Base-by-base conservation (phyloP, 1,284 basidiomycete genomes). In the Leccinum variabile region DNA sequence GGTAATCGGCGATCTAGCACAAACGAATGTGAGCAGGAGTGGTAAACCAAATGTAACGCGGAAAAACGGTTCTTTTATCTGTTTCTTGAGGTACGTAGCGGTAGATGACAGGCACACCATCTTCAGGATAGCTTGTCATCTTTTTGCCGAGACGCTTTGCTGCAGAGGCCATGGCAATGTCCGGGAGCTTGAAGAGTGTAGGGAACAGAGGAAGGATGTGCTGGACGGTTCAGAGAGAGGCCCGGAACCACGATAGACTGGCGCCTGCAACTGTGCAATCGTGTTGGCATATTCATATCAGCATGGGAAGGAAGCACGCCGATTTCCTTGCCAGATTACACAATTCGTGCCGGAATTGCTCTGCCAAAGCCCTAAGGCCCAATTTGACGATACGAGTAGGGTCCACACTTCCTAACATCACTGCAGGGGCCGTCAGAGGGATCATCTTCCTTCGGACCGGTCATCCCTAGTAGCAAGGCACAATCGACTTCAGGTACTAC, bases 61-160 rank as follows among this genome's bases (percentile, higher is more conserved):
- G 81, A 57, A 70, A 50, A 22, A 90, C 89, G 30, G 76, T 74
- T 49, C 74, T 75, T 63, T 66, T 53, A 76, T 68, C 49, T 78
- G 71, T 49, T 75, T 71, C n/a, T 69, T 70, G 54, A 86, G 59
- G 78, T 84, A 92, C 56, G 87, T 81, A 11, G 76, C 75, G 37
- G 81, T 78, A 22, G 87, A 90, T 77, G 52, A 86, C 78, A 18
- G 87, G 83, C 1, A 86, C 81, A 3, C 74, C 70, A 5, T 85
- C 77, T 57, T 91, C 87, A 14, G 86, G 85, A 68, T 88, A 81
- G 7, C 78, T 83, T 58, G 92, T 80, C 52, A 86, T 66, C 56
- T 80, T 81, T 76, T 90, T 90, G 32, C 81, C 83, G 46, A 81
- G 66, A n/a, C 76, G 78, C 70, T 83, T 86, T 33, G 77, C 78